These are phyloP conservation scores for Platanthera guangdongensis DNA, from an alignment of 106 monocot species.

Conservation along the genomic window DNA sequence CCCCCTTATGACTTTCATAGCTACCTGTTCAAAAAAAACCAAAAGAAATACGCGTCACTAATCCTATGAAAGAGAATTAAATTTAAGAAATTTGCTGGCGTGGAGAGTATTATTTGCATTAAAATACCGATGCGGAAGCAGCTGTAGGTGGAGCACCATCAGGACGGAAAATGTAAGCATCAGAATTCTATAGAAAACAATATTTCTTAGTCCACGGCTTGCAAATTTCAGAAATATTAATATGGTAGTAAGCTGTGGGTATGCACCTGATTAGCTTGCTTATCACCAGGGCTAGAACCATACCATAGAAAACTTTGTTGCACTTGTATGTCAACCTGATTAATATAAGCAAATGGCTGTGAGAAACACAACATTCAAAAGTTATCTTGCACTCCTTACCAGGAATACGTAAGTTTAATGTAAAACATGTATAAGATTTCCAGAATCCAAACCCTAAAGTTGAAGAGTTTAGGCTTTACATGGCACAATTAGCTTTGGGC, in stretches of 20 bases:
- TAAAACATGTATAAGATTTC: not conserved
- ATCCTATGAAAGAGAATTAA: not conserved
- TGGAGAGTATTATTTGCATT: not conserved
- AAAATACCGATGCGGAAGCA: constrained; percentile 45
- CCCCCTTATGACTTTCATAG: constrained; percentile 30
- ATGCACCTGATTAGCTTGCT: constrained; percentile 40
- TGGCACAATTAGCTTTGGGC: not conserved
- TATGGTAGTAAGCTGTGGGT: not conserved
- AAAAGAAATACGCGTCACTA: not conserved
- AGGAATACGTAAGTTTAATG: not conserved
- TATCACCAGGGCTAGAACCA: constrained; percentile 50
- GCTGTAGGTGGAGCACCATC: constrained; percentile 44
- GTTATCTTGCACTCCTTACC: not conserved
- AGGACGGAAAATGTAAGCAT: constrained; percentile 78
- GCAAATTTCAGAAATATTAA: not conserved
- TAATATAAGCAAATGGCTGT: not conserved
- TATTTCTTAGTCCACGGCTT: not conserved
- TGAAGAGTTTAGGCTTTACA: not conserved
- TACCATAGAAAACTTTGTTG: constrained; percentile 78
- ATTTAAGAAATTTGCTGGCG: not conserved
- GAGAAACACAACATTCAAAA: not conserved
- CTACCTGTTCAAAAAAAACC: constrained; percentile 19
- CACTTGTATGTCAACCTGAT: constrained; percentile 53
- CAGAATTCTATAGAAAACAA: constrained; percentile 41
- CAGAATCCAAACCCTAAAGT: not conserved